Evolutionary conservation across 495 filamentous ascomycete species (phyloP).

Genomic region (Neurospora sp.): DNA sequence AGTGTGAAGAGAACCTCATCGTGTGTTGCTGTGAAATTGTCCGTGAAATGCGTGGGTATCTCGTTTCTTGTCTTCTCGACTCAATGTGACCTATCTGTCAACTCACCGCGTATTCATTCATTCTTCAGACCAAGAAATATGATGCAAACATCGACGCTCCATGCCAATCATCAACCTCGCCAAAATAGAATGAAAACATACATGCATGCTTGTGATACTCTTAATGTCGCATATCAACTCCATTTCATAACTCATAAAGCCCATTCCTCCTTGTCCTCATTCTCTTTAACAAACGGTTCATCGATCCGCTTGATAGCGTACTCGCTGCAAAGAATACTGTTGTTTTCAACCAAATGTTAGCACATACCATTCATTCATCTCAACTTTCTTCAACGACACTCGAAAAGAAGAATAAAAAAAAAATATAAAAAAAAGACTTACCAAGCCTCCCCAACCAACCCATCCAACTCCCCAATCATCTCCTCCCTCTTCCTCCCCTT

Average conservation of each 20-base stretch:
- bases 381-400: not conserved
- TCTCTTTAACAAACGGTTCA: constrained; percentile 69
- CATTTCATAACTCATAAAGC: constrained; percentile 42
- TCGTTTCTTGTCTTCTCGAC: not conserved
- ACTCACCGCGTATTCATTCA: not conserved
- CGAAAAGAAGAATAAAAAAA: not conserved
- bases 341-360: not conserved
- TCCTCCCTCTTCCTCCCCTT: constrained; percentile 60
- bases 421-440: constrained; percentile 19
- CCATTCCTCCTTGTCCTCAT: constrained; percentile 75
- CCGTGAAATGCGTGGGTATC: not conserved
- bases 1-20: no score
- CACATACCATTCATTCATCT: not conserved
- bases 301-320: constrained; percentile 88
- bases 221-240: not conserved
- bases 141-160: not conserved
- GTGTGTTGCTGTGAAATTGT: not conserved
- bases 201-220: not conserved
- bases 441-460: constrained; percentile 56
- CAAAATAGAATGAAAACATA: not conserved
- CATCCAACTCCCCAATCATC: constrained; percentile 82
- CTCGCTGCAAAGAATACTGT: constrained; percentile 81
- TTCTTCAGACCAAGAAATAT: not conserved
- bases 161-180: not conserved
- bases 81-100: not conserved